phyloP scores from a whole-genome alignment of 805 yeast species.

The Wickerhamomyces canadensis region DNA sequence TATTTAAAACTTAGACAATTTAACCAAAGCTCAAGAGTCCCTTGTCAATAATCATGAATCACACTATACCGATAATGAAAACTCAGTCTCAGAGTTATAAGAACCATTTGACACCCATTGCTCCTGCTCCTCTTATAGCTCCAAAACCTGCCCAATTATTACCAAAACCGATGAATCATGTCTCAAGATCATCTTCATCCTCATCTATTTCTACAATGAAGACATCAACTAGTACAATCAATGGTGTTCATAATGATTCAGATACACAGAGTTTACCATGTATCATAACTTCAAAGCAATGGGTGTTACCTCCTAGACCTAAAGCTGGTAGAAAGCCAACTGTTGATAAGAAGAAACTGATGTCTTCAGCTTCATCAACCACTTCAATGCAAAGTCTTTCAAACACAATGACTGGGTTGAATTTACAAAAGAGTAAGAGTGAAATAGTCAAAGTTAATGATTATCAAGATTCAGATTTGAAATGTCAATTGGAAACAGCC shows the following conservation, averaged over 20 bases:
- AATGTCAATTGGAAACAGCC: conserved; percentile 35
- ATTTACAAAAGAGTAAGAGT: neutral
- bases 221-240: neutral
- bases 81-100: conserved; percentile 10
- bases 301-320: conserved; percentile 83
- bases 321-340: conserved; percentile 60
- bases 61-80: conserved; percentile 10
- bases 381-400: conserved; percentile 1
- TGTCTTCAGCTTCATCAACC: conserved; percentile 2
- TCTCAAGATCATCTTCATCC: conserved; percentile 1
- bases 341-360: conserved; percentile 11
- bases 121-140: conserved; percentile 16
- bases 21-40: no score
- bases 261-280: conserved; percentile 8
- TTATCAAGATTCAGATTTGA: conserved; percentile 13
- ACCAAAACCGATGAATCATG: conserved; percentile 12
- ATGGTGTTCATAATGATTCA: no score
- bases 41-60: neutral
- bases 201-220: conserved; percentile 3
- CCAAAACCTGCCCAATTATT: conserved; percentile 18
- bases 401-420: neutral
- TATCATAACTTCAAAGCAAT: conserved; percentile 55
- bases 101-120: conserved; percentile 12
- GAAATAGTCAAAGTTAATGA: neutral
- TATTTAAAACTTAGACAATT: no score